phyloP scores from a whole-genome alignment of 2,329 filamentous ascomycete genomes.

The Talaromyces sp. region DNA sequence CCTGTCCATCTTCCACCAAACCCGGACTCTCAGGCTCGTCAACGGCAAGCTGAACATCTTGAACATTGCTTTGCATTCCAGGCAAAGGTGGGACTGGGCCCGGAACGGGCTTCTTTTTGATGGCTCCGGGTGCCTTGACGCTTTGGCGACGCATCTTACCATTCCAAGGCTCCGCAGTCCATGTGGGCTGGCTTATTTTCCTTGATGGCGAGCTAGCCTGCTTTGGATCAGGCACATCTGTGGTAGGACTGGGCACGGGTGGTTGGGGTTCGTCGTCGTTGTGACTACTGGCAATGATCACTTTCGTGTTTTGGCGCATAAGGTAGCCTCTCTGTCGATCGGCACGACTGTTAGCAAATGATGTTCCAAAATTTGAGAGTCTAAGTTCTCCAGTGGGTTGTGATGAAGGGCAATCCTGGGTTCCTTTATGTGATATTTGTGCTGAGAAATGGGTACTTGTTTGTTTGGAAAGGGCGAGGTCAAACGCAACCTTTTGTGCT shows the following conservation, averaged over 20 bases:
- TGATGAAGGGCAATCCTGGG: slow-evolving; percentile 16
- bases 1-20: slow-evolving; percentile 66
- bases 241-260: slow-evolving; percentile 18
- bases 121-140: slow-evolving; percentile 52
- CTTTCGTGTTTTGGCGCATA: slow-evolving; percentile 97
- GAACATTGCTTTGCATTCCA: slow-evolving; percentile 76
- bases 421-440: slow-evolving; percentile 9
- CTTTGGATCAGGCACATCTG: slow-evolving; percentile 44
- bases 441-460: slow-evolving; percentile 15
- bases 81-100: slow-evolving; percentile 77
- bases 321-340: slow-evolving; percentile 86
- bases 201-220: slow-evolving; percentile 70
- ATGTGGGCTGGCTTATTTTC: slow-evolving; percentile 77
- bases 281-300: slow-evolving; percentile 80
- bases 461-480: slow-evolving; percentile 38
- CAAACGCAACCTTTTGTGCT: slow-evolving; percentile 83
- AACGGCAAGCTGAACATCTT: slow-evolving; percentile 57
- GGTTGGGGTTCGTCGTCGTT: slow-evolving; percentile 52
- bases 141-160: slow-evolving; percentile 66
- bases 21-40: slow-evolving; percentile 62
- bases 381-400: slow-evolving; percentile 23
- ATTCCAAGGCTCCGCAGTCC: slow-evolving; percentile 98
- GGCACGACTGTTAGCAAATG: slow-evolving; percentile 54
- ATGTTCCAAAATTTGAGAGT: slow-evolving; percentile 24
- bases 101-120: slow-evolving; percentile 55